Conservation (phyloP, 139 green algal genomes). For the Trebouxia sp. region DNA sequence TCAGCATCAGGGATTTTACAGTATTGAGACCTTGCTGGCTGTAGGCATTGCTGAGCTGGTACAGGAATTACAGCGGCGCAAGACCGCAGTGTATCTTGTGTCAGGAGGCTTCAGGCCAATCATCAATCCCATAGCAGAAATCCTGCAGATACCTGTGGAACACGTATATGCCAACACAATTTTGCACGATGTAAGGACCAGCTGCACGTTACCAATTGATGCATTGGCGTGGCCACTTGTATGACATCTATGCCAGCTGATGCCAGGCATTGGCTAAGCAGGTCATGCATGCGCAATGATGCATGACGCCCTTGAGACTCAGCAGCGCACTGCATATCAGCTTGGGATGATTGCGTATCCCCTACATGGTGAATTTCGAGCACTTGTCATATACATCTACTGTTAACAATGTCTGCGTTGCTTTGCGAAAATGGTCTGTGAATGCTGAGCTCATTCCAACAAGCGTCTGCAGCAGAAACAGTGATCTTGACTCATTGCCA, state of each 20-base stretch:
- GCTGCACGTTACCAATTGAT: too few relatives aligned
- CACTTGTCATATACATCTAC: too few relatives aligned
- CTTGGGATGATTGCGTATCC: too few relatives aligned
- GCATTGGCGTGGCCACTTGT: too few relatives aligned
- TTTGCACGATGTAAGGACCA: conserved; percentile 77
- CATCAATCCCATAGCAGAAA: conserved; percentile 91
- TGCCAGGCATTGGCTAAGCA: background rate
- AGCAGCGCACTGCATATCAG: background rate
- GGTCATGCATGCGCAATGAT: background rate
- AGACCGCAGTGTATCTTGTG: conserved; percentile 90
- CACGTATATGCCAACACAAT: conserved; percentile 97
- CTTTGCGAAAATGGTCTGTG: too few relatives aligned
- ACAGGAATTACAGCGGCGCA: conserved; percentile 52
- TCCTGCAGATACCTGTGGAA: conserved; percentile 74
- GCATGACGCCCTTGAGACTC: background rate
- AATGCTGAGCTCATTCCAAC: background rate
- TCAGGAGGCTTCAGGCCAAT: conserved; percentile 94
- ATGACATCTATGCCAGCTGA: background rate
- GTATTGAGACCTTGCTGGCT: too few relatives aligned
- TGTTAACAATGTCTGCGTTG: too few relatives aligned
- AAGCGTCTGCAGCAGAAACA: background rate
- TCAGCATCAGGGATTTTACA: too few relatives aligned
- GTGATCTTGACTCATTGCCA: background rate
- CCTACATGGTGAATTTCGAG: too few relatives aligned
- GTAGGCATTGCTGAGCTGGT: conserved; percentile 92